A percentile compares a stretch with the other conserved stretches of the same genome.
Evolutionary conservation across 192 early-diverging fungal genomes (phyloP).

Genomic region (Backusella luteola): DNA sequence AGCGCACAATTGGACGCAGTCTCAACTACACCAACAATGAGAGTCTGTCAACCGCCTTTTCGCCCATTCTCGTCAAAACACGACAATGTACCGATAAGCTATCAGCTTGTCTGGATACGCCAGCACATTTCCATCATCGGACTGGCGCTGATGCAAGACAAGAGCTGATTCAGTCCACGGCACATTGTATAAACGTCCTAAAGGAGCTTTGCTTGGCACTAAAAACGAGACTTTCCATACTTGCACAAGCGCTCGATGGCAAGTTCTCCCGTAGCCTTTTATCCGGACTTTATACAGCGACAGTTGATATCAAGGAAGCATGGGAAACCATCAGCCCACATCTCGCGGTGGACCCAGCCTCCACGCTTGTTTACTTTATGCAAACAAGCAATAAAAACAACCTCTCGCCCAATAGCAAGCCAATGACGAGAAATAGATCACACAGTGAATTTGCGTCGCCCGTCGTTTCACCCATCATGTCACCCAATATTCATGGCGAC

Average conservation of each 20-base stretch:
- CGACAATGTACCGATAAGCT: not conserved
- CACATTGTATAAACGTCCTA: not conserved
- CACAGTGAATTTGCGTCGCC: constrained; percentile 16
- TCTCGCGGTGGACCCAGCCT: not conserved
- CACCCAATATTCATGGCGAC: constrained; percentile 1
- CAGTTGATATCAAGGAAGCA: constrained; percentile 27
- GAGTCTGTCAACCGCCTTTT: constrained; percentile 9
- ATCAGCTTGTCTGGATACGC: not conserved
- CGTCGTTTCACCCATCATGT: constrained; percentile 5
- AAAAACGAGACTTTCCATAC: constrained; percentile 8
- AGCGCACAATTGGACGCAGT: constrained; percentile 9
- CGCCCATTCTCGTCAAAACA: constrained; percentile 7
- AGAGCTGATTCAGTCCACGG: constrained; percentile 6
- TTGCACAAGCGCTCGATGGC: constrained; percentile 21
- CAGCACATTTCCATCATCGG: not conserved
- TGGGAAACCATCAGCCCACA: constrained; percentile 19
- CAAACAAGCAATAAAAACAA: not conserved
- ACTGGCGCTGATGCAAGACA: not conserved
- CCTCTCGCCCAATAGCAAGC: not conserved
- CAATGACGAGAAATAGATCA: not conserved
- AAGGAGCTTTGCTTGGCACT: constrained; percentile 11
- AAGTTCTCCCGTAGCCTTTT: constrained; percentile 24
- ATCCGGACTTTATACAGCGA: constrained; percentile 19
- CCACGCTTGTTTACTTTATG: not conserved
- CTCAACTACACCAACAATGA: constrained; percentile 19